Base-by-base conservation (phyloP, 306 rosid genomes). In the Sophora flavescens region DNA sequence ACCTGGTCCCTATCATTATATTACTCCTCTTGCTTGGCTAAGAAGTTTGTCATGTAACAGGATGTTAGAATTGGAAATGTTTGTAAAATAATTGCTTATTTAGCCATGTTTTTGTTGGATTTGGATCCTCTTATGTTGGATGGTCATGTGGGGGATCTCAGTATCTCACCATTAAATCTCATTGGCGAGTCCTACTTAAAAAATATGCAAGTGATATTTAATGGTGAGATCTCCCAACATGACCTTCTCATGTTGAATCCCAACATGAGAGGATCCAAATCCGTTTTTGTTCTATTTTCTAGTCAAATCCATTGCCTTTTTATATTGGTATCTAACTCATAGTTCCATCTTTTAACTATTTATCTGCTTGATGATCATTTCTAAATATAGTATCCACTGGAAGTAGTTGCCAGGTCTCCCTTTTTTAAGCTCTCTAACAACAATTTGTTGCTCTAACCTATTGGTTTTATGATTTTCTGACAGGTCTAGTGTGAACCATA, bases 401-500 rank as follows among this genome's bases (percentile, higher is more conserved):
- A 77, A 30, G 61, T 73, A 45, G 53, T 51, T 32, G 15, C 32
- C 2, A 17, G 68, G 63, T 56, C 61, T 18, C 44, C 74, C 52
- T 3, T 41, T 54, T 71, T 56, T 56, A 47, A 52, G 15, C 17
- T 18, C 26, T 42, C 66, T 60, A 18, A 59, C 44, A 75, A 76
- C 50, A 39, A 51, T 61, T 67, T 51, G 9, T 51, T 71, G 56
- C 50, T 60, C 66, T 70, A 17, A 69, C 76, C 60, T 53, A 14
- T 58, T 71, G 71, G 22, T 71, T 65, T 61, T 66, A 33, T 62
- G 18, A 41, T 79, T 68, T 69, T 79, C 54, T 69, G 78, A 78
- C 97, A 93, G 98, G 82, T 88, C 87, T 74, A 91, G 92, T 72
- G 81, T 78, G 63, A 82, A 85, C 89, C 96, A 86, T 75, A 82